Conservation (phyloP, 768 basidiomycete species). For the Lactarius psammicola region DNA sequence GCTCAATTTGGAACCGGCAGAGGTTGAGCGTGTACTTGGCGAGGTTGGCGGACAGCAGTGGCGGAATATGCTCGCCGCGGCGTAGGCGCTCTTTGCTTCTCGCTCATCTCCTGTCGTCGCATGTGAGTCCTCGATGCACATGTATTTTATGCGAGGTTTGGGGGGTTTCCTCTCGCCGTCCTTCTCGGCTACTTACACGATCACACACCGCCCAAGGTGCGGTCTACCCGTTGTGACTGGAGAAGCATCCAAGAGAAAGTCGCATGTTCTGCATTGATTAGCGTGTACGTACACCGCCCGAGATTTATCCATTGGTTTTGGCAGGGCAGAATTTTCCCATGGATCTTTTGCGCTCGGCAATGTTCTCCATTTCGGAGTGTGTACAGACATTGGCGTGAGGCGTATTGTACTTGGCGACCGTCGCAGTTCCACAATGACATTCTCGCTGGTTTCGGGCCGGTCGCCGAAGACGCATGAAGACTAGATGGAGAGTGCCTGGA, state of each 20-base stretch:
- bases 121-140: background rate
- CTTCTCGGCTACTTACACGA: background rate
- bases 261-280: background rate
- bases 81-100: background rate
- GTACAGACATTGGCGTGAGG: background rate
- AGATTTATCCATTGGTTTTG: background rate
- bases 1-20: conserved; percentile 79
- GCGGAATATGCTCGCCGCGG: conserved; percentile 49
- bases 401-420: background rate
- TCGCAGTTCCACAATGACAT: background rate
- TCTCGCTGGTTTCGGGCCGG: background rate
- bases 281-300: conserved; percentile 3
- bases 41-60: conserved; percentile 72
- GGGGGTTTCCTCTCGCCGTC: background rate
- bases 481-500: too few relatives aligned
- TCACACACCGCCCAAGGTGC: background rate
- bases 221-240: conserved; percentile 3
- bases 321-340: background rate
- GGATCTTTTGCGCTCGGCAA: background rate
- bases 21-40: conserved; percentile 82
- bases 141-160: background rate
- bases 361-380: background rate
- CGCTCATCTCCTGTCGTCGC: too few relatives aligned
- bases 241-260: conserved; percentile 4
- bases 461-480: too few relatives aligned